Evolutionary conservation across 78 protist species (phyloP), one percentile per base, ranked within the genome.

Genomic region (Parvularia atlantis): DNA sequence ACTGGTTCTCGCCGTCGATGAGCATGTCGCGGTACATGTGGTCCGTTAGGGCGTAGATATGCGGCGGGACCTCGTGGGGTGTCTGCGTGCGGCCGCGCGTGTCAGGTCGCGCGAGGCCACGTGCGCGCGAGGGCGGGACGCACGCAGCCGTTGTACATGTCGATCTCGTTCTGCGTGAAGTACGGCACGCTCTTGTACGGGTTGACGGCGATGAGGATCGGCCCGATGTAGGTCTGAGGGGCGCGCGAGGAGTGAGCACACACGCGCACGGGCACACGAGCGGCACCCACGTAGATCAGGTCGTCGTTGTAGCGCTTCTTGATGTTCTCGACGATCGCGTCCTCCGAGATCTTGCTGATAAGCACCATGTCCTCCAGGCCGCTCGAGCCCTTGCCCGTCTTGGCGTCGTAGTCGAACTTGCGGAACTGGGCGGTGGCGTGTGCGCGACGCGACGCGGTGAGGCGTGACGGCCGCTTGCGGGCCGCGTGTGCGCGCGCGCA

Each of bases 281-380:
- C 35, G 20, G 35, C 75, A 85, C 90, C n/a, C n/a, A n/a, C n/a
- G 75, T 87, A 87, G 64, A 87, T 91, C 46, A 53, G 71, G 62
- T 91, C 91, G 35, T 62, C 82, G 20, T 31, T 66, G 72, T 68
- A 68, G 41, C 95, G 66, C 66, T 76, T 71, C 53, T 68, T 69
- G 26, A 91, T 63, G 62, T 85, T 91, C 22, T 87, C 89, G 17
- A 63, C 61, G 54, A 91, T 84, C 37, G 81, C 66, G 50, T 85
- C 84, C 31, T 84, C 81, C 26, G 67, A 66, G 36, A 91, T 60
- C 60, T 82, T 83, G 44, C 86, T 40, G 16, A 91, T 73, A 78
- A 91, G 73, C 40, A 84, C 87, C 89, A 91, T 73, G 83, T 91
- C 95, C 53, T 87, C 92, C 48, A 91, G 88, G 31, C 90, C 95